A percentile compares a stretch with the other conserved stretches of the same genome.
phyloP scores from a whole-genome alignment of 371 early-diverging fungal genomes.

The Mucor irregularis region DNA sequence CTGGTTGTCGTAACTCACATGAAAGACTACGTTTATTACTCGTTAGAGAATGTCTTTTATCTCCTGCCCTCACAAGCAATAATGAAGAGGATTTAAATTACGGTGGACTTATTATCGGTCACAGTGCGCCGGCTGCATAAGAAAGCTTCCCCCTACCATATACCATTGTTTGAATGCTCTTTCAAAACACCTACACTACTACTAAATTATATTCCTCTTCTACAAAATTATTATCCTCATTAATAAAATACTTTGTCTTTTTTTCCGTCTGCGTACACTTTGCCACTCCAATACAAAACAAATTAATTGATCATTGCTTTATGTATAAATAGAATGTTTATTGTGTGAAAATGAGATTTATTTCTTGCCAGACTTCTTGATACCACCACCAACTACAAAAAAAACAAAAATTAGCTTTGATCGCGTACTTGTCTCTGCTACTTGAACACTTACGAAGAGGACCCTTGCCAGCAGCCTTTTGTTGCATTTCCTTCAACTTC shows the following conservation, averaged over 20 bases:
- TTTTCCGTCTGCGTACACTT: no score
- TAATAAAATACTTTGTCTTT: no score
- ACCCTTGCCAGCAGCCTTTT: conserved; percentile 78
- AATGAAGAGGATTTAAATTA: conserved; percentile 23
- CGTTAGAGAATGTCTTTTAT: conserved; percentile 48
- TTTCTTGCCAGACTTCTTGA: conserved; percentile 83
- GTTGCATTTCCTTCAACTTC: conserved; percentile 78
- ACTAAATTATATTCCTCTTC: no score
- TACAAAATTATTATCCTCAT: no score
- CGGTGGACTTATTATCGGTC: conserved; percentile 24
- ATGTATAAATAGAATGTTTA: no score
- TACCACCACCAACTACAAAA: conserved; percentile 64
- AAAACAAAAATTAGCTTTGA: conserved; percentile 1
- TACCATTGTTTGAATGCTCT: no score
- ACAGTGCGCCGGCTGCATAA: conserved; percentile 35
- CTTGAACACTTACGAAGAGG: conserved; percentile 66
- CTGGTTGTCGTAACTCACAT: conserved; percentile 57
- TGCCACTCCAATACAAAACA: no score
- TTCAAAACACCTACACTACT: no score
- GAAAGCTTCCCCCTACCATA: no score
- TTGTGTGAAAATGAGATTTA: conserved; percentile 30
- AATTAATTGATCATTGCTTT: no score
- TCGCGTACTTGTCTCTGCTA: neutral
- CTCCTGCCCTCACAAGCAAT: conserved; percentile 7
- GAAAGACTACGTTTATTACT: conserved; percentile 54